Conservation (phyloP, 768 basidiomycete species). For the Rubroboletus satanas region DNA sequence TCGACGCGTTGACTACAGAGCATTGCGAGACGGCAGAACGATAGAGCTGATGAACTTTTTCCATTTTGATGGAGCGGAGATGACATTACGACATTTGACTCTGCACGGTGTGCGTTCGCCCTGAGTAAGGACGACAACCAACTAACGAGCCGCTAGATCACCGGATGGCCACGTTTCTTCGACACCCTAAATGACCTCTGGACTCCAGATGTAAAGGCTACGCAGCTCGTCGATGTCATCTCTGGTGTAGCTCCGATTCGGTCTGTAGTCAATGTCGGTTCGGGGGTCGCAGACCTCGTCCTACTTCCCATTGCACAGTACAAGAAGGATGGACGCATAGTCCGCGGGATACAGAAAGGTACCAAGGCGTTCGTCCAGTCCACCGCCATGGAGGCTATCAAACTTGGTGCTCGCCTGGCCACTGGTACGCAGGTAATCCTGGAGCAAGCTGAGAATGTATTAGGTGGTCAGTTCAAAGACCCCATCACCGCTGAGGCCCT, state of each 20-base stretch:
- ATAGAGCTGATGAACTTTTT: slow-evolving; percentile 99
- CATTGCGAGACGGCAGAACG: slow-evolving; percentile 83
- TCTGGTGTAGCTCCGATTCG: slow-evolving; percentile 96
- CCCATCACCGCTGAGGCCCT: slow-evolving; percentile 66
- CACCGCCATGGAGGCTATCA: slow-evolving; percentile 93
- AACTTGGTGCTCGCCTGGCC: slow-evolving; percentile 87
- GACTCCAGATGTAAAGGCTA: slow-evolving; percentile 99
- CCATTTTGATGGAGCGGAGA: slow-evolving; percentile 98
- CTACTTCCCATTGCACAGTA: slow-evolving; percentile 96
- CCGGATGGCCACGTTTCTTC: slow-evolving; percentile 88
- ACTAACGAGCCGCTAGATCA: slow-evolving; percentile 55
- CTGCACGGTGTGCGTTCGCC: slow-evolving; percentile 72
- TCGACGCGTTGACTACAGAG: slow-evolving; percentile 90
- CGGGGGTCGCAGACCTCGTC: slow-evolving; percentile 93
- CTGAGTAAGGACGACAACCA: neutral
- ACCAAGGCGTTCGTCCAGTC: slow-evolving; percentile 90
- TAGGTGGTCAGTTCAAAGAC: slow-evolving; percentile 74
- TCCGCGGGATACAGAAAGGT: slow-evolving; percentile 91
- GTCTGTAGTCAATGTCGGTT: slow-evolving; percentile 95
- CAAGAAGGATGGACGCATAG: slow-evolving; percentile 91
- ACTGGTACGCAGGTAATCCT: slow-evolving; percentile 98
- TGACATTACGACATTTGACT: slow-evolving; percentile 93
- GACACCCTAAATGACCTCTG: slow-evolving; percentile 95
- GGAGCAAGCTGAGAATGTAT: slow-evolving; percentile 88
- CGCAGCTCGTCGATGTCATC: slow-evolving; percentile 94